Base-by-base conservation (phyloP, 148 eudicot species). In the Amaranthus palmeri region DNA sequence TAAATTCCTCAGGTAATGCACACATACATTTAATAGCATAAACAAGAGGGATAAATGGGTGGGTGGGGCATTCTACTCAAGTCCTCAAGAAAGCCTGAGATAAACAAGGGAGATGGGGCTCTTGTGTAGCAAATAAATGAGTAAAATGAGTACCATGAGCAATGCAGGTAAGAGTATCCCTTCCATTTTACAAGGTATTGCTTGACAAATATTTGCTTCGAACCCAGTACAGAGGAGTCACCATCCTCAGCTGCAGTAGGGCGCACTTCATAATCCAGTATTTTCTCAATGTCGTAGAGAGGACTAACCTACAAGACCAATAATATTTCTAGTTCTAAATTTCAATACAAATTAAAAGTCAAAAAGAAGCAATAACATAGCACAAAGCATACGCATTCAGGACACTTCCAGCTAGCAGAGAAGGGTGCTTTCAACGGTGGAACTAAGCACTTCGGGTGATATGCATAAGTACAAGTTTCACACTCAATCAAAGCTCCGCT, bases 101-200 rank as follows among this genome's bases (percentile, higher is more conserved):
- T 25, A 25, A 25, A 25, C 36, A 25, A 25, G 36, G 36, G 36
- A 25, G 36, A 25, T 25, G 36, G 36, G 36, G 36, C 36, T 25
- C 36, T 25, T 25, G 5, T 56, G 25, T 49, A 59, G 50, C 47
- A 49, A 10, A 51, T 40, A 12, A 18, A 66, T 49, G 61, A 4
- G 7, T 42, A 8, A 4, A 6, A 52, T 60, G 78, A 61, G 42
- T 90, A 95, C 99, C 99, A 95, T 77, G 90, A 78, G 84, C 99
- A 95, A 73, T 95, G 99, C 78, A 95, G 86, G 83, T 92, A 95
- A 71, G 99, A 95, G 70, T 76, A 71, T 72, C 92, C 97, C 84
- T 95, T 95, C 99, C 99, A 95, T 79, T 95, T 95, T 6, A 95
- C 92, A 79, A 95, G 90, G 81, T 95, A 95, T 51, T 95, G 96